These are phyloP conservation scores for Yamadazyma mexicana DNA, from an alignment of 1,139 yeast species.

Conservation along the genomic window DNA sequence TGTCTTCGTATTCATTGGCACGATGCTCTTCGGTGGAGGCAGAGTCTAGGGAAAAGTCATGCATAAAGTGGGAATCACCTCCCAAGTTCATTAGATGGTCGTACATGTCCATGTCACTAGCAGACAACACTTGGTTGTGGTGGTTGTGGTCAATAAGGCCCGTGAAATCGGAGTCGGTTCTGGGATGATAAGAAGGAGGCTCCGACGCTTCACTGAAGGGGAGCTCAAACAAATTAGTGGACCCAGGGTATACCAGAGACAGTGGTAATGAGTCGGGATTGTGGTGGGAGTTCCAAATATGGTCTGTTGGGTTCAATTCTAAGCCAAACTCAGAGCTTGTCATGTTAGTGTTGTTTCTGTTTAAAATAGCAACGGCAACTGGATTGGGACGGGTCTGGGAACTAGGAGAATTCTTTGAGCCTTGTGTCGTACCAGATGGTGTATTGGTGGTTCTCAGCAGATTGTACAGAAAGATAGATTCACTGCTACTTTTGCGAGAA, in stretches of 20 bases:
- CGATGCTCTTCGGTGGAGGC: no score
- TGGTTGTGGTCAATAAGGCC: not conserved
- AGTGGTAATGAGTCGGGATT: not conserved
- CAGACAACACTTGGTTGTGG: not conserved
- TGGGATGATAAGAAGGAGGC: not conserved
- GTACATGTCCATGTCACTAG: not conserved
- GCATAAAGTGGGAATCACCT: no score
- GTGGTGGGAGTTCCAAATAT: not conserved
- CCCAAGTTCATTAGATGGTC: not conserved
- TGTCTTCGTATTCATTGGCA: not conserved
- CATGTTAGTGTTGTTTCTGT: not conserved
- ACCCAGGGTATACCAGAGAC: not conserved
- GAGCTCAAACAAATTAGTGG: not conserved
- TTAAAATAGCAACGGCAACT: not conserved
- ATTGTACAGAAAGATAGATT: constrained; percentile 1
- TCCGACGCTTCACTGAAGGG: not conserved
- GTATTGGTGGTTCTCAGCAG: not conserved
- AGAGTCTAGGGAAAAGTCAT: no score
- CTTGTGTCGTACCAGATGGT: not conserved
- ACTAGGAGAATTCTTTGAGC: not conserved
- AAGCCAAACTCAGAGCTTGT: not conserved
- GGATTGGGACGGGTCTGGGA: not conserved
- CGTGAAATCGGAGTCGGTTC: not conserved
- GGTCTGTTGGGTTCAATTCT: not conserved
- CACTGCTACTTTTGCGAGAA: constrained; percentile 1